A percentile compares a stretch with the other conserved stretches of the same genome.
Evolutionary conservation across 2,329 filamentous ascomycete species (phyloP).

Genomic region (Colletotrichum orchidophilum): DNA sequence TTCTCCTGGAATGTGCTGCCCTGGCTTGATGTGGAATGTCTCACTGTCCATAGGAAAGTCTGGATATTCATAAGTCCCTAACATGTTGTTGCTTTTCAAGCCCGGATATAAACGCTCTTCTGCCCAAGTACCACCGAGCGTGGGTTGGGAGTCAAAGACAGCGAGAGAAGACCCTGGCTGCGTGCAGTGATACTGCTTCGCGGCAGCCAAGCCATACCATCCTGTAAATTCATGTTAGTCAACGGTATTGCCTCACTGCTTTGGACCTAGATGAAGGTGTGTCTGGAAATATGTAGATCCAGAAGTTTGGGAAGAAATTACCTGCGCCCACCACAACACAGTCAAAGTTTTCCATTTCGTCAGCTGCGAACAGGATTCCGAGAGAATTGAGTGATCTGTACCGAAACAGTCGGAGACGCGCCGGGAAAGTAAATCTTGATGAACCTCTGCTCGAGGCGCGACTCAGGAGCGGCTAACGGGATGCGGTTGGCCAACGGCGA

Average conservation of each 20-base stretch:
- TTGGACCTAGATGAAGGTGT: neutral
- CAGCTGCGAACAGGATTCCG: neutral
- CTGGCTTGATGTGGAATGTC: constrained; percentile 56
- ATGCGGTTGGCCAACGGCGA: neutral
- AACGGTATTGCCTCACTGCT: neutral
- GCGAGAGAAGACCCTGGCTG: constrained; percentile 65
- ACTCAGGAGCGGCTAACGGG: neutral
- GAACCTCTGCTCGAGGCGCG: neutral
- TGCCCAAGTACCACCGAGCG: constrained; percentile 76
- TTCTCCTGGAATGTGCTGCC: constrained; percentile 57
- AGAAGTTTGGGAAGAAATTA: constrained; percentile 44
- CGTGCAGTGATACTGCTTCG: constrained; percentile 68
- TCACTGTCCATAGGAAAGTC: constrained; percentile 75
- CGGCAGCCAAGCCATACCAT: constrained; percentile 65
- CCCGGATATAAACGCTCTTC: constrained; percentile 72
- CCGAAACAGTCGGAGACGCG: neutral
- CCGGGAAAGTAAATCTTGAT: neutral
- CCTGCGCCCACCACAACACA: constrained; percentile 62
- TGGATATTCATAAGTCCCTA: constrained; percentile 77
- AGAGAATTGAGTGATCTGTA: neutral
- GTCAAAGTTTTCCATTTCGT: constrained; percentile 53
- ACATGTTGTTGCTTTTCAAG: constrained; percentile 77
- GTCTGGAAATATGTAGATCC: neutral
- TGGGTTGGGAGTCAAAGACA: constrained; percentile 65
- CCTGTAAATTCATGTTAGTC: constrained; percentile 41